phyloP scores from a whole-genome alignment of 2,329 filamentous ascomycete genomes.

The Penicillium sp. region DNA sequence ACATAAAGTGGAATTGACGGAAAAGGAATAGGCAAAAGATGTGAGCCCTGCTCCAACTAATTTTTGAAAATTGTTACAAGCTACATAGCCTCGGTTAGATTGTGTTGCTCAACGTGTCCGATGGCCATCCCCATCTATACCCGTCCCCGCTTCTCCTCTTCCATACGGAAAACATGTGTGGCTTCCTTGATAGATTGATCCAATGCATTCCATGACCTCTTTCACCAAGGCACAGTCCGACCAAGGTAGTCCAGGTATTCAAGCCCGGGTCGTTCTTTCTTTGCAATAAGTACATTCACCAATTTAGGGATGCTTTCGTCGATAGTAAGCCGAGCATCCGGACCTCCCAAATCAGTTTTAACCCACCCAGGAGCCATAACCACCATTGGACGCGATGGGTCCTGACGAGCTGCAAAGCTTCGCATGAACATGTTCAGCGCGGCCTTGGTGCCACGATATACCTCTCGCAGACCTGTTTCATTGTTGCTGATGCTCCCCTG shows the following conservation, averaged over 20 bases:
- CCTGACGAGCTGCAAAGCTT: neutral
- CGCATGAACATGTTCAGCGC: slow-evolving; percentile 3
- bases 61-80: no score
- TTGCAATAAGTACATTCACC: neutral
- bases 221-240: neutral
- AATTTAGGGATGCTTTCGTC: neutral
- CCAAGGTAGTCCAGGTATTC: neutral
- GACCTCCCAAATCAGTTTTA: slow-evolving; percentile 2
- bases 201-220: no score
- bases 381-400: neutral
- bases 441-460: slow-evolving; percentile 1
- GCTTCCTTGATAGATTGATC: no score
- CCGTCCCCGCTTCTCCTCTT: no score
- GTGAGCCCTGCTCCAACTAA: no score
- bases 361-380: neutral
- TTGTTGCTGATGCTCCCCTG: slow-evolving; percentile 4
- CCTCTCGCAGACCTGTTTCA: neutral
- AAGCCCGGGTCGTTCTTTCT: neutral
- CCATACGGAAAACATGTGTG: no score
- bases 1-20: no score
- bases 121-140: no score
- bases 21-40: no score
- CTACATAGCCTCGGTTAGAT: no score
- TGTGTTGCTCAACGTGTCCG: no score
- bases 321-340: neutral